A percentile compares a stretch with the other conserved stretches of the same genome.
phyloP scores from a whole-genome alignment of 257 asterid genomes.

The Ballota nigra region DNA sequence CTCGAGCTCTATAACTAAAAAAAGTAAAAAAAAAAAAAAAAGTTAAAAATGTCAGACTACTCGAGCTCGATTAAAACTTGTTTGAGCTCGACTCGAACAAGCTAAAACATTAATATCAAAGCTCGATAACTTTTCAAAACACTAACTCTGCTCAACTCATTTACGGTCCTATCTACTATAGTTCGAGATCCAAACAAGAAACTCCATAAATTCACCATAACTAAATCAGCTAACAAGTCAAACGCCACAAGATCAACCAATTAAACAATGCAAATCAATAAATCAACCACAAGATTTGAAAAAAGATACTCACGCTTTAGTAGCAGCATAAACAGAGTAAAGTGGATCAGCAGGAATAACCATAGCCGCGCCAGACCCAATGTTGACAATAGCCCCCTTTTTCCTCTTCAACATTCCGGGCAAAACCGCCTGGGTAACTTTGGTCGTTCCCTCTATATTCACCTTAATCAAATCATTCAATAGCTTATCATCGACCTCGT shows the following conservation, averaged over 20 bases:
- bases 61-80: too few species aligned
- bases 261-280: background rate
- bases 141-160: too few species aligned
- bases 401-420: conserved; percentile 87
- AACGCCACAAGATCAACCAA: background rate
- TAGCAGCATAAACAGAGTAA: conserved; percentile 91
- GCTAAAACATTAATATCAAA: too few species aligned
- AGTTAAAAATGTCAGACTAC: too few species aligned
- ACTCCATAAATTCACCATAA: background rate
- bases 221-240: background rate
- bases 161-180: too few species aligned
- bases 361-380: conserved; percentile 93
- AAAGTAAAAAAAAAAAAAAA: too few species aligned
- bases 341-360: conserved; percentile 94
- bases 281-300: background rate
- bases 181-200: background rate
- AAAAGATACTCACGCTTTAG: conserved; percentile 82
- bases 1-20: too few species aligned
- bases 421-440: conserved; percentile 80
- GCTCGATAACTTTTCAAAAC: too few species aligned
- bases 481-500: conserved; percentile 84
- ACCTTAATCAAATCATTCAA: conserved; percentile 78
- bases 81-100: too few species aligned
- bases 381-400: conserved; percentile 87
- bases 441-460: conserved; percentile 84